Evolutionary conservation across 139 green algal species (phyloP).

Genomic region (Raphidocelis subcapitata): DNA sequence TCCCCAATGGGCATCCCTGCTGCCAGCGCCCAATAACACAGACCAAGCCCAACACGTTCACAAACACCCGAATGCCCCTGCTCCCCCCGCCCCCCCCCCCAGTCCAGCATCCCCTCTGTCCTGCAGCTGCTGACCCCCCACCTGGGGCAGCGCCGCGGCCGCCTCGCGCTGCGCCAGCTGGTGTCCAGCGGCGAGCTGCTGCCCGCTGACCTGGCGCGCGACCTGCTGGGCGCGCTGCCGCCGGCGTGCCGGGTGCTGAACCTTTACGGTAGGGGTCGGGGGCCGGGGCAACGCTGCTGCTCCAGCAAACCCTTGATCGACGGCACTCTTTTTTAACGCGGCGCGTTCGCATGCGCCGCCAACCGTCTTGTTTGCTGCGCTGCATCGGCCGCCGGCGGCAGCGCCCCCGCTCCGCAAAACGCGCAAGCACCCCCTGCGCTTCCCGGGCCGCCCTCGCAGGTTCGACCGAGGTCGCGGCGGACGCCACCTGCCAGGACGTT

Average conservation of each 20-base stretch:
- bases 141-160: neutral
- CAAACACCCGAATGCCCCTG: no score
- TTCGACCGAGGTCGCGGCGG: constrained; percentile 50
- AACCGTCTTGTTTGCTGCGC: no score
- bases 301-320: no score
- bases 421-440: no score
- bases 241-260: constrained; percentile 43
- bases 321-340: no score
- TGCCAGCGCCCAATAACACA: no score
- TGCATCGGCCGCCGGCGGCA: no score
- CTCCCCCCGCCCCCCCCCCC: neutral
- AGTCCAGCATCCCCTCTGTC: constrained; percentile 26
- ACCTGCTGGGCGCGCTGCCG: constrained; percentile 37
- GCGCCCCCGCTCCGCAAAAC: no score
- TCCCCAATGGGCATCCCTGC: no score
- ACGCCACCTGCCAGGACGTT: constrained; percentile 30
- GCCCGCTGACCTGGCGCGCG: constrained; percentile 16
- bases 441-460: no score
- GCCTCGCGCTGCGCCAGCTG: constrained; percentile 34
- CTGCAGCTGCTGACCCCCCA: constrained; percentile 33
- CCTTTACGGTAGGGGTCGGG: constrained; percentile 47
- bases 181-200: constrained; percentile 61
- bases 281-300: neutral
- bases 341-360: no score
- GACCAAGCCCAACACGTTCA: no score